Percentiles rank a stretch among this genome's conserved stretches.
Conservation (phyloP, 2,329 filamentous ascomycete species). For the Alternaria consortialis region DNA sequence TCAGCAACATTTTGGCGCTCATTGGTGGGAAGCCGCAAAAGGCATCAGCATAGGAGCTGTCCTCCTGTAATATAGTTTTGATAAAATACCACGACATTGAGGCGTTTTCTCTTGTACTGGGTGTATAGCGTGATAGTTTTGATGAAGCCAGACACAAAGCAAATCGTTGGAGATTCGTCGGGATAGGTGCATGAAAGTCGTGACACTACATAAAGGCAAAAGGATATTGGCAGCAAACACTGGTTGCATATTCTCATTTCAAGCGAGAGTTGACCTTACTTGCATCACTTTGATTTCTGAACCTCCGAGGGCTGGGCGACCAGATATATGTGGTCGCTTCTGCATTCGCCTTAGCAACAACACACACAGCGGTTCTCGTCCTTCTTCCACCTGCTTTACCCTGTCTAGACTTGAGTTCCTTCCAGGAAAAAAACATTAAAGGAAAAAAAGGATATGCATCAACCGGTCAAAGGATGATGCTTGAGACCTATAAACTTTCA, state of each 20-base stretch:
- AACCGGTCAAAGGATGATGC: too few relatives aligned
- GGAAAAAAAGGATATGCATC: not conserved
- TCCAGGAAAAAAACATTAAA: not conserved
- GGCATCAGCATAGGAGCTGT: slow-evolving; percentile 18
- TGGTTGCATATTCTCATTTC: not conserved
- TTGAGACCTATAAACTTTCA: not conserved
- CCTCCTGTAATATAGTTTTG: slow-evolving; percentile 1
- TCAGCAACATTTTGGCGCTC: slow-evolving; percentile 25
- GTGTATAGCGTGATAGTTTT: not conserved
- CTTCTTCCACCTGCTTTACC: too few relatives aligned
- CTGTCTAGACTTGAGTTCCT: too few relatives aligned
- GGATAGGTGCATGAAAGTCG: not conserved
- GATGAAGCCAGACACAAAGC: not conserved
- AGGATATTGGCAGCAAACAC: not conserved
- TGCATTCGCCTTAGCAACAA: too few relatives aligned
- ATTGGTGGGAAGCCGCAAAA: slow-evolving; percentile 25
- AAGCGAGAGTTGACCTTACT: not conserved
- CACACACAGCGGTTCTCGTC: not conserved
- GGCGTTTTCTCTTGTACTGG: not conserved
- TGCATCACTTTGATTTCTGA: not conserved
- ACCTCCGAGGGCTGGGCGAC: not conserved
- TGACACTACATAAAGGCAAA: not conserved
- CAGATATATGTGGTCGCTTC: not conserved
- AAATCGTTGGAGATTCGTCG: not conserved
- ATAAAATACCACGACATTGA: slow-evolving; percentile 4